Base-by-base conservation (phyloP, 257 asterid genomes). In the Echites panduratus region DNA sequence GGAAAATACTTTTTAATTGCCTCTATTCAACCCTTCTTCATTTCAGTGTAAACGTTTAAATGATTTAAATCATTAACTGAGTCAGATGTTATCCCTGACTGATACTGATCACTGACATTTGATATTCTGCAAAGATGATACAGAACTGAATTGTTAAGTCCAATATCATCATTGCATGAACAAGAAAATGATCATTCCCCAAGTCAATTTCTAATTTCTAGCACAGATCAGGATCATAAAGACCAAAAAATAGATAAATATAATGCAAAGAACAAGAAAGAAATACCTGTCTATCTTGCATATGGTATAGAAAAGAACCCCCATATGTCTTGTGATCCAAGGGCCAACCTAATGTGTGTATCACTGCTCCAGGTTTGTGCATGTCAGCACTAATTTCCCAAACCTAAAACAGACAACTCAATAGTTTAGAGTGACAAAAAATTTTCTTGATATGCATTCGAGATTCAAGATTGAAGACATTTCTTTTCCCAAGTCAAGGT, bases 331-430 rank as follows among this genome's bases (percentile, higher is more conserved):
- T 89, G 73, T 80, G 83, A 79, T 94, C 96, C 78, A 94, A 82
- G 45, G 99, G 99, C 99, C 99, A 94, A 77, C 99, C 99, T 70
- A 94, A 13, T 26, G 99, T 89, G 79, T 94, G 99, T 77, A 94
- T 82, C 82, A 94, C 97, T 32, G 86, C 81, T 68, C 97, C 99
- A 74, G 96, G 87, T 59, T 84, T 81, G 40, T 89, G 97, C 77
- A 87, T 88, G 74, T 88, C 96, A 59, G 74, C 86, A 80, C 73
- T 80, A 78, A 94, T 75, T 87, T 94, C 99, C 99, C 99, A 94
- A 43, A 94, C 97, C 99, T 94, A 88, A 73, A 73, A 67, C 72
- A 68, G 71, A 75, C 75, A 73, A 76, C 72, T 58, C 74, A 78
- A 69, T 61, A 76, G 68, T 73, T 66, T 54, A 29, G 7, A 68